Evolutionary conservation across 2,329 filamentous ascomycete species (phyloP).

Genomic region (Tetracladium maxilliforme): DNA sequence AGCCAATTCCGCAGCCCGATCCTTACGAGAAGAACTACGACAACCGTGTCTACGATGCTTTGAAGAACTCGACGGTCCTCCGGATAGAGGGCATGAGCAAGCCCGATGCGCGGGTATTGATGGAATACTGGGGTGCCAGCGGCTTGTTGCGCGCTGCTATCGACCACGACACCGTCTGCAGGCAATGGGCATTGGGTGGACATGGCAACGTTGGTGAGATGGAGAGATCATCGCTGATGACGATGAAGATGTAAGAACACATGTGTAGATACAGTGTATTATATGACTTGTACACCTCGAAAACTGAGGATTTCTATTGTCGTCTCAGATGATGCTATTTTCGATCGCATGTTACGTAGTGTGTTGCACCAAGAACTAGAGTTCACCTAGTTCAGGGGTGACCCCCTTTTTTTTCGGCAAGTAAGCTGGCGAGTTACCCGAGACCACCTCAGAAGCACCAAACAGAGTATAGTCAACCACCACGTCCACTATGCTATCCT

Average conservation of each 20-base stretch:
- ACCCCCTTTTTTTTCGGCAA: too few relatives aligned
- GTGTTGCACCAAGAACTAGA: too few relatives aligned
- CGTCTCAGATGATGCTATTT: too few relatives aligned
- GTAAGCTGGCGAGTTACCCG: too few relatives aligned
- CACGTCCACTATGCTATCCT: too few relatives aligned
- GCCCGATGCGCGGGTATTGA: conserved; percentile 59
- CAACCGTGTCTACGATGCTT: conserved; percentile 33
- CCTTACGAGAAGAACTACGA: conserved; percentile 43
- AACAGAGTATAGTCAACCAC: too few relatives aligned
- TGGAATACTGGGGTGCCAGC: conserved; percentile 90
- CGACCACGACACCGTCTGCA: conserved; percentile 54
- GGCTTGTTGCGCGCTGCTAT: conserved; percentile 61
- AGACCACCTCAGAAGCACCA: too few relatives aligned
- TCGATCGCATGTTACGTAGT: too few relatives aligned
- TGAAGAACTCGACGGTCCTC: conserved; percentile 34
- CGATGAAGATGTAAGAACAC: conserved; percentile 3
- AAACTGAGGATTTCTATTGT: too few relatives aligned
- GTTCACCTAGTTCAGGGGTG: too few relatives aligned
- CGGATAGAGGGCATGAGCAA: conserved; percentile 56
- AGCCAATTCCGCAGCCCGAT: conserved; percentile 26
- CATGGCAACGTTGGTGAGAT: conserved; percentile 76
- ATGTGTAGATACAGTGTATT: not conserved
- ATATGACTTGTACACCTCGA: too few relatives aligned
- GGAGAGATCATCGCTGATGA: conserved; percentile 47
- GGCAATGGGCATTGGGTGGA: conserved; percentile 75